Conservation (phyloP, 2,329 filamentous ascomycete species). For the Penicillium griseofulvum region DNA sequence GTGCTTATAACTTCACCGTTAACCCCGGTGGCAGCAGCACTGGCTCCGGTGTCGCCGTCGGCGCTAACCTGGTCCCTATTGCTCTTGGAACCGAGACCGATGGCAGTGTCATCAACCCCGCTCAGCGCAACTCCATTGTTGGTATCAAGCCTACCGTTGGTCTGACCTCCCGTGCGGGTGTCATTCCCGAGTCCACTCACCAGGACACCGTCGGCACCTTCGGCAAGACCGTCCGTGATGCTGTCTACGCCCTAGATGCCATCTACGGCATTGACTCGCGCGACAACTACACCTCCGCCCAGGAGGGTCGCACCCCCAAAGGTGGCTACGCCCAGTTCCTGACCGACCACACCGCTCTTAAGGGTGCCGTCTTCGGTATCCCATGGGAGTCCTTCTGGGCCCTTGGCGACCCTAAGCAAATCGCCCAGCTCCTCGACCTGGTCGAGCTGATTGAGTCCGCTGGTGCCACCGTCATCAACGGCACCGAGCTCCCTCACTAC, state of each 20-base stretch:
- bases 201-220: constrained; percentile 70
- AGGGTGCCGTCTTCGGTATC: constrained; percentile 65
- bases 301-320: constrained; percentile 54
- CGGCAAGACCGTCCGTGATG: constrained; percentile 67
- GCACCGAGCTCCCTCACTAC: constrained; percentile 65
- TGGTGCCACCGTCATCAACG: constrained; percentile 67
- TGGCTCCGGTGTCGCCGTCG: constrained; percentile 64
- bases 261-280: constrained; percentile 63
- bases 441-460: constrained; percentile 56
- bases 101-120: constrained; percentile 69
- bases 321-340: constrained; percentile 60
- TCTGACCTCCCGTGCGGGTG: constrained; percentile 61
- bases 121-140: constrained; percentile 65
- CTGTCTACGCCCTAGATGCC: constrained; percentile 62
- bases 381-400: constrained; percentile 72
- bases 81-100: constrained; percentile 73
- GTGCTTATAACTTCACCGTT: constrained; percentile 66
- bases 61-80: constrained; percentile 62
- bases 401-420: constrained; percentile 57
- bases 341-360: constrained; percentile 52
- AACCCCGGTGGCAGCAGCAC: constrained; percentile 69
- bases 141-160: constrained; percentile 76
- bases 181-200: constrained; percentile 65
- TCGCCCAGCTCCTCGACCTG: constrained; percentile 51
- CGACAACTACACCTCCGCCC: constrained; percentile 65